Base-by-base conservation (phyloP, 2,329 filamentous ascomycete genomes). In the Lasiodiplodia citricola region DNA sequence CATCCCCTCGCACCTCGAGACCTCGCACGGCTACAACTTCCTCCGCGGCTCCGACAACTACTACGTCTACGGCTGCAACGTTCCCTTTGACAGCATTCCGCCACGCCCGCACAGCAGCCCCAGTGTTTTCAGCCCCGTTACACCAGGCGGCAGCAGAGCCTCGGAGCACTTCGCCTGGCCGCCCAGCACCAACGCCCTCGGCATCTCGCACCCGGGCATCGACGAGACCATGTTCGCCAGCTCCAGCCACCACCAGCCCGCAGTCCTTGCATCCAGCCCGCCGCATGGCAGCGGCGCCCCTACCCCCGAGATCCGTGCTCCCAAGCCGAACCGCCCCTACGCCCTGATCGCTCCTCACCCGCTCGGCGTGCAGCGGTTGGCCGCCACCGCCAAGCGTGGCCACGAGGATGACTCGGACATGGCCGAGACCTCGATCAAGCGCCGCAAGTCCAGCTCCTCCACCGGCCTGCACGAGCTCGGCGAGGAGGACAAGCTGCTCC, bases 401-500 rank as follows among this genome's bases (percentile, higher is more conserved):
- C 75, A 77, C 31, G 79, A 82, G 8, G 80, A 83, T 0, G 79
- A 81, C 5, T 76, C 79, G 23, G 70, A 73, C n/a, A 56, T 68
- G 50, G 66, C 37, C 28, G 70, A 67, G n/a, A 74, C 73, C 55
- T 74, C 72, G 14, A 69, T 71, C 2, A 84, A 84, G 66, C 79
- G 81, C 62, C 76, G 81, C 50, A 82, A 81, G 70, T 83, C 81
- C 25, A 63, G 50, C 25, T 8, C 2, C 72, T 75, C 18, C 70
- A 75, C 16, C 18, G 60, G 52, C 71, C 72, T 76, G 78, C 14
- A 75, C n/a, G 83, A 85, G 67, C 75, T 86, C 7, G 82, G 79
- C 69, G 84, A 86, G 51, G 84, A 86, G 73, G 84, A 87, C 79
- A 68, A 79, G 55, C 75, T 86, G 23, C 80, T 87, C 11, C 76